Evolutionary conservation across 2,329 filamentous ascomycete genomes (phyloP).

Genomic region (Alternaria panax): DNA sequence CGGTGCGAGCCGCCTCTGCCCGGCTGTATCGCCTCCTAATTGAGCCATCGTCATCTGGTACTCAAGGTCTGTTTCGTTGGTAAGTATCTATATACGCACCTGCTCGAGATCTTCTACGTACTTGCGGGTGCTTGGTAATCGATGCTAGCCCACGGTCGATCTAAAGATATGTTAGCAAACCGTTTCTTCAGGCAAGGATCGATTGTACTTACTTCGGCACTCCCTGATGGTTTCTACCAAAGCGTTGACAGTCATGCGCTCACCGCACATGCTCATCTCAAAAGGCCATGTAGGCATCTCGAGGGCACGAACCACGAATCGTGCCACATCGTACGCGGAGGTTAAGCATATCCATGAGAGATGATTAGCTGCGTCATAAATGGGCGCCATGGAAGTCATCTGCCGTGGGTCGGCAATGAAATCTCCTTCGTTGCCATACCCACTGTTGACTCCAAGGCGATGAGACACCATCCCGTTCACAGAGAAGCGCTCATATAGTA

Average conservation of each 20-base stretch:
- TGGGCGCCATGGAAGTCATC: slow-evolving; percentile 67
- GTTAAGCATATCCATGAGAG: slow-evolving; percentile 66
- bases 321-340: slow-evolving; percentile 72
- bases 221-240: slow-evolving; percentile 62
- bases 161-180: slow-evolving; percentile 28
- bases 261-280: slow-evolving; percentile 74
- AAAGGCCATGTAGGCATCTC: slow-evolving; percentile 71
- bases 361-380: slow-evolving; percentile 60
- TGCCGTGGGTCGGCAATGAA: slow-evolving; percentile 70
- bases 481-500: slow-evolving; percentile 78
- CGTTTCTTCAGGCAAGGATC: background rate
- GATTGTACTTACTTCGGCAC: slow-evolving; percentile 35
- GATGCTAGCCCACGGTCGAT: slow-evolving; percentile 39
- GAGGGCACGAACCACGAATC: slow-evolving; percentile 74
- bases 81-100: background rate
- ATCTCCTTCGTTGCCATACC: slow-evolving; percentile 65
- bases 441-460: slow-evolving; percentile 65
- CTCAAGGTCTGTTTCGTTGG: slow-evolving; percentile 46
- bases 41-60: slow-evolving; percentile 57
- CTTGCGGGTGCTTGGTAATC: slow-evolving; percentile 58
- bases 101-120: slow-evolving; percentile 3
- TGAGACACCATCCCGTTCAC: slow-evolving; percentile 69
- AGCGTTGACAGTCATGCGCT: slow-evolving; percentile 67
- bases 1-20: slow-evolving; percentile 60
- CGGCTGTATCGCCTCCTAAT: slow-evolving; percentile 39